Base-by-base conservation (phyloP, 305 asterid species). In the Fraxinus baroniana region DNA sequence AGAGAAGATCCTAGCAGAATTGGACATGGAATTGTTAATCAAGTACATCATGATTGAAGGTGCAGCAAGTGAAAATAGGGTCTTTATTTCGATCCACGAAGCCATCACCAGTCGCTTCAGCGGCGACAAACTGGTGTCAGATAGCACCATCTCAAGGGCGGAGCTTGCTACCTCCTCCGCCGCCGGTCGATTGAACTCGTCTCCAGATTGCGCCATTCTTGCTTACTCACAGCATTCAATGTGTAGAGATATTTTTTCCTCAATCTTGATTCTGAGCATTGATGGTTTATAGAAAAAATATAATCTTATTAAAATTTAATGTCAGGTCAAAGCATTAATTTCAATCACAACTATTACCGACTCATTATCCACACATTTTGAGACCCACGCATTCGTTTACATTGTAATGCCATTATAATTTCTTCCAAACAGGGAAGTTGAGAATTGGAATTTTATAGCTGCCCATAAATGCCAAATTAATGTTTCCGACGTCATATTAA, bases 1-100 rank as follows among this genome's bases (percentile, higher is more conserved):
- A 76, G 95, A 82, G 82, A 90, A 94, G 83, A 90, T 90, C 52
- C 94, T 93, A 41, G 98, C 91, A 79, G 93, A 86, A n/a, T 89
- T 6, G 35, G 97, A 91, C 95, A 94, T 90, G 75, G 89, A 73
- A 90, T 89, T 94, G 89, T 92, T 92, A 18, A 92, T 86, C 41
- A 94, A 57, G 88, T 94, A 92, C 71, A 91, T 87, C 85, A 85
- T 74, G 46, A 94, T 80, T 49, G 98, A 90, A 0, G 98, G 98
- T 1, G 89, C 95, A 3, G 97, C 95, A 6, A 94, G 90, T 26
- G 85, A 81, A 86, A 89, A 92, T 57, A 94, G 87, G 80, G 91
- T 87, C 20, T 84, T 91, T 10, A 91, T 68, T 78, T 94, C 98
- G 24, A 94, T 94, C 95, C 93, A 90, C 44, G 89, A 83, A 15